A percentile compares a stretch with the other conserved stretches of the same genome.
Conservation (phyloP, 805 yeast genomes). For the Candida easanensis region DNA sequence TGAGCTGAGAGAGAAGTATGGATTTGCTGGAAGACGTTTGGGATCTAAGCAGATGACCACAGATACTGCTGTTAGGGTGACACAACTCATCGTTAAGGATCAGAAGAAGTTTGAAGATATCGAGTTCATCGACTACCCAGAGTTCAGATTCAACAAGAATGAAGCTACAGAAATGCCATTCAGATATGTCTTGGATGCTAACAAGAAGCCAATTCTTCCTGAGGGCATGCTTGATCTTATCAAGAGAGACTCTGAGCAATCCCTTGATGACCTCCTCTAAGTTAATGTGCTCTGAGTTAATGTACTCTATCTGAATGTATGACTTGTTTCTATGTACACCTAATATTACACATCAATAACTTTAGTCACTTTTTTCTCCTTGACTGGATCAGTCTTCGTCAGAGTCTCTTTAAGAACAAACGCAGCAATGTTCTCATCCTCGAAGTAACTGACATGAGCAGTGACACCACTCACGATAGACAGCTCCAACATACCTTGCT, state of each 20-base stretch:
- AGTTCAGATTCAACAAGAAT: constrained; percentile 78
- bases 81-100: constrained; percentile 71
- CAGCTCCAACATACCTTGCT: constrained; percentile 75
- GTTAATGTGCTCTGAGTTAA: too few relatives aligned
- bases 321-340: too few relatives aligned
- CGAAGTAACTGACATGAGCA: constrained; percentile 88
- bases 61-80: constrained; percentile 93
- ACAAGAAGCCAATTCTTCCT: constrained; percentile 80
- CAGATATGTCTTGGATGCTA: constrained; percentile 69
- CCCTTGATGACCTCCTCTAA: constrained; percentile 59
- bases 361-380: constrained; percentile 28
- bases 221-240: constrained; percentile 88
- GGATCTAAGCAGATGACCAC: constrained; percentile 95
- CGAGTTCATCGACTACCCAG: constrained; percentile 89
- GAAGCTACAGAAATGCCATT: constrained; percentile 99
- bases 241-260: constrained; percentile 80
- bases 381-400: constrained; percentile 23
- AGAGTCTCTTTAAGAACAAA: constrained; percentile 65
- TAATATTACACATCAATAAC: background rate
- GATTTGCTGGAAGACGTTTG: constrained; percentile 81
- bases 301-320: too few relatives aligned
- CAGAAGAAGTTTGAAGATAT: constrained; percentile 63
- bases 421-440: constrained; percentile 79
- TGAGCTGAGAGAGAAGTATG: constrained; percentile 74
- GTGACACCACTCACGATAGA: constrained; percentile 78